Base-by-base conservation (phyloP, 2,329 filamentous ascomycete species). In the Trichoderma simmonsii region DNA sequence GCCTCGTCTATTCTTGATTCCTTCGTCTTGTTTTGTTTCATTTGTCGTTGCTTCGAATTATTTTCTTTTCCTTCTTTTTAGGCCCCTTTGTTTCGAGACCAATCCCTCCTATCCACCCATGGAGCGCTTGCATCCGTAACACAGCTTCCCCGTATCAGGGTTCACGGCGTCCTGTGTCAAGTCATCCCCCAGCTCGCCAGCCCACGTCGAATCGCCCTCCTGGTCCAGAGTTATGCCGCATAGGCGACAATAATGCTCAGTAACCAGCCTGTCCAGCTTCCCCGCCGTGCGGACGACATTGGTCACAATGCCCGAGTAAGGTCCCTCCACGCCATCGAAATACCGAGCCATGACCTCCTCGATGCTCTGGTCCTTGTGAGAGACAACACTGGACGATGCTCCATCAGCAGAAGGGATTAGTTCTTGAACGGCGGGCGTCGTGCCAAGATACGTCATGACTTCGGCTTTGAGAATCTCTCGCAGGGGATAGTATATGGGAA, bases 231-330 rank as follows among this genome's bases (percentile, higher is more conserved):
- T 88, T 81, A 92, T 88, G 64, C 88, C 88, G 80, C 94, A 97
- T 9, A 95, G 80, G 39, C 87, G 86, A 77, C 94, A 97, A 34
- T 77, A 78, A 5, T 71, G 77, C n/a, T 76, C 78, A 8, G 79
- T 80, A 1, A 83, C 76, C 0, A 84, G 79, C 30, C 88, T 82
- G 60, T 90, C 85, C 54, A 98, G 86, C 82, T 97, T 97, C 66
- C 90, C 91, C n/a, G 93, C 91, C 39, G 95, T 99, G 74, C 94
- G 90, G 6, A 98, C 95, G 11, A 99, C 96, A 79, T 99, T 99
- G 36, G 95, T 92, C 75, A 99, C 95, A 71, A 98, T 94, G 70
- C 93, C 93, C 3, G 95, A 93, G 78, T 97, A 98, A 72, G 92
- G 92, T 75, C 90, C 89, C 79, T 97, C 95, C 18, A 97, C 81